Evolutionary conservation across 1,284 basidiomycete species (phyloP).

Genomic region (Rugosomyces carneus): DNA sequence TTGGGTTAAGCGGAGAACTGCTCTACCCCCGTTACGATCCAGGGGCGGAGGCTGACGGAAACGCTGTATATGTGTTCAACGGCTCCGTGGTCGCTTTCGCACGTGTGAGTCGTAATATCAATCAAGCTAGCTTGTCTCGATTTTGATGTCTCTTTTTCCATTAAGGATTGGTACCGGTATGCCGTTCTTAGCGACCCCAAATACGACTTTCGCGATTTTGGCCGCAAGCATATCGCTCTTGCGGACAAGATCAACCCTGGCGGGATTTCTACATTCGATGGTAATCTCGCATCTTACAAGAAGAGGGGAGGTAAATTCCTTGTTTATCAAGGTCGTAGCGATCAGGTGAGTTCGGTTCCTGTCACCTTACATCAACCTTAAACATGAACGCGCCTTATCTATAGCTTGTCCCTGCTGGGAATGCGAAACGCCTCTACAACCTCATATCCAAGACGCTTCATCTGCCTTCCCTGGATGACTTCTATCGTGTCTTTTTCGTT

Average conservation of each 20-base stretch:
- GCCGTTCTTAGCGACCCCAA: conserved; percentile 2
- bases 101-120: no score
- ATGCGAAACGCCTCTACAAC: conserved; percentile 11
- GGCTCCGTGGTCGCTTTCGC: not conserved
- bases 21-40: conserved; percentile 13
- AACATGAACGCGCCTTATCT: not conserved
- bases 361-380: not conserved
- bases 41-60: conserved; percentile 5
- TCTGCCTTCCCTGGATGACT: conserved; percentile 9
- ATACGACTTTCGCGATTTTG: conserved; percentile 5
- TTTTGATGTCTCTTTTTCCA: not conserved
- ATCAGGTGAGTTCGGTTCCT: conserved; percentile 9
- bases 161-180: conserved; percentile 10
- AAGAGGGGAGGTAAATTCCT: conserved; percentile 12
- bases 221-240: conserved; percentile 1
- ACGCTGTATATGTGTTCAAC: not conserved
- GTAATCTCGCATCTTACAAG: conserved; percentile 7
- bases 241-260: conserved; percentile 6
- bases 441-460: conserved; percentile 10
- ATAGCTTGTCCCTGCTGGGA: conserved; percentile 8
- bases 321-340: conserved; percentile 14
- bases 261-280: conserved; percentile 6
- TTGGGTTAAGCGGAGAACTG: not conserved
- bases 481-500: conserved; percentile 15
- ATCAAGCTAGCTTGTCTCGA: no score